phyloP scores from a whole-genome alignment of 2,329 filamentous ascomycete genomes.

The Hypoxylon sp. region DNA sequence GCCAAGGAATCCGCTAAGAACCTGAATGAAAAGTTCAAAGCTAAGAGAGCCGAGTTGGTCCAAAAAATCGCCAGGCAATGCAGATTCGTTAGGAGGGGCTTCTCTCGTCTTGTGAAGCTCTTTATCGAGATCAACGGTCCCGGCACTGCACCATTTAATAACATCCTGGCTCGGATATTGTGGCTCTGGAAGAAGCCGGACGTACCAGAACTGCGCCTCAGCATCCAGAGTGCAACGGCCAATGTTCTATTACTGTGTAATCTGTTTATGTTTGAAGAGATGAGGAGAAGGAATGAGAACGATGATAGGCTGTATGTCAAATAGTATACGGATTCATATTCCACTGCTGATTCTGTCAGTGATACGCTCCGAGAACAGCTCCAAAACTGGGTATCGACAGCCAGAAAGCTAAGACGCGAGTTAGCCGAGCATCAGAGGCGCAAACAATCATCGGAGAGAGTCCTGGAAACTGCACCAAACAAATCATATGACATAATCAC shows the following conservation, averaged over 20 bases:
- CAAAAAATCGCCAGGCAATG: constrained; percentile 39
- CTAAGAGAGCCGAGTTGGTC: constrained; percentile 23
- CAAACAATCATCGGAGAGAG: constrained; percentile 13
- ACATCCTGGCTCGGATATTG: constrained; percentile 36
- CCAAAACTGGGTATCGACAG: constrained; percentile 24
- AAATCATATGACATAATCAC: constrained; percentile 21
- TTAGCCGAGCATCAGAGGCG: constrained; percentile 35
- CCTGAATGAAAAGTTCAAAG: constrained; percentile 24
- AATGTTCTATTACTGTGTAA: constrained; percentile 35
- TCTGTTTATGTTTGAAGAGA: constrained; percentile 35
- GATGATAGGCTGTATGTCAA: constrained; percentile 34
- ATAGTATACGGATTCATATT: not conserved
- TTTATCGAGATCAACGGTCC: constrained; percentile 36
- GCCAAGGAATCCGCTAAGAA: constrained; percentile 17
- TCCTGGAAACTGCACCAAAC: not conserved
- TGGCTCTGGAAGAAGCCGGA: constrained; percentile 44
- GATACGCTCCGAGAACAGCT: constrained; percentile 36
- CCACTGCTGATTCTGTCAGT: constrained; percentile 32
- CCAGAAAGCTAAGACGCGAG: constrained; percentile 32
- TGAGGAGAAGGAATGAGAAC: constrained; percentile 29
- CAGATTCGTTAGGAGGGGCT: constrained; percentile 33
- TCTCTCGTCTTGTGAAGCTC: constrained; percentile 30
- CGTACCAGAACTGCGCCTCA: constrained; percentile 37
- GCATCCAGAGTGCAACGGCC: constrained; percentile 39
- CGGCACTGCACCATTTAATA: constrained; percentile 26